These are phyloP conservation scores for Wickerhamiella slavikovae DNA, from an alignment of 805 yeast genomes.

Conservation along the genomic window DNA sequence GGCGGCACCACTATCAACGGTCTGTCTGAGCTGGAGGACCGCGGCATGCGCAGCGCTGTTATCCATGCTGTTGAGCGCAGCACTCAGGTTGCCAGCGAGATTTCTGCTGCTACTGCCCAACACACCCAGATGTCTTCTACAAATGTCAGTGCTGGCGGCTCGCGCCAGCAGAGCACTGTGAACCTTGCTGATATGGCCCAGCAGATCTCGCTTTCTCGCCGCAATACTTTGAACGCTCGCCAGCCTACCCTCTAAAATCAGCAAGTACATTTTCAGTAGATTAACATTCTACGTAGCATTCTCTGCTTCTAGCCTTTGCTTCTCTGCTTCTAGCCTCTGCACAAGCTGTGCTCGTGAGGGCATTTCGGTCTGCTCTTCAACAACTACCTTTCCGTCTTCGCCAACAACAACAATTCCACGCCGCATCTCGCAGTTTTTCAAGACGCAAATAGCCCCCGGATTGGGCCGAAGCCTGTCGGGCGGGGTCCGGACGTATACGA, in stretches of 20 bases:
- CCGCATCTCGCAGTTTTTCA: conserved; percentile 5
- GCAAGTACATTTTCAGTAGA: too few species aligned
- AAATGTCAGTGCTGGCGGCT: conserved; percentile 4
- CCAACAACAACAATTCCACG: too few species aligned
- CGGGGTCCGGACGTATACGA: too few species aligned
- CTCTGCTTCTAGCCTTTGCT: too few species aligned
- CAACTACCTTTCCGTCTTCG: too few species aligned
- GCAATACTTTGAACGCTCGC: conserved; percentile 10
- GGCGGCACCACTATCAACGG: conserved; percentile 98
- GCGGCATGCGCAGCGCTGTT: conserved; percentile 71
- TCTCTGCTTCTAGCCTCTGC: too few species aligned
- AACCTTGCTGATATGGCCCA: conserved; percentile 14
- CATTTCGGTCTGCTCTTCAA: too few species aligned
- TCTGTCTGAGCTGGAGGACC: conserved; percentile 74
- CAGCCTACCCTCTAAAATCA: conserved; percentile 10
- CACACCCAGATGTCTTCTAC: background rate
- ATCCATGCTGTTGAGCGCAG: conserved; percentile 83
- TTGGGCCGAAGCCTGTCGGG: too few species aligned
- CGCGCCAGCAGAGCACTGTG: conserved; percentile 9
- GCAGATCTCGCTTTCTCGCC: conserved; percentile 12
- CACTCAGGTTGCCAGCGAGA: conserved; percentile 43
- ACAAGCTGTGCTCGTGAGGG: too few species aligned
- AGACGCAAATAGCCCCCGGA: conserved; percentile 1
- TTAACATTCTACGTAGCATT: background rate
- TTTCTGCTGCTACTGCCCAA: conserved; percentile 4